Conservation (phyloP, 768 basidiomycete species). For the Boletus rex-veris region DNA sequence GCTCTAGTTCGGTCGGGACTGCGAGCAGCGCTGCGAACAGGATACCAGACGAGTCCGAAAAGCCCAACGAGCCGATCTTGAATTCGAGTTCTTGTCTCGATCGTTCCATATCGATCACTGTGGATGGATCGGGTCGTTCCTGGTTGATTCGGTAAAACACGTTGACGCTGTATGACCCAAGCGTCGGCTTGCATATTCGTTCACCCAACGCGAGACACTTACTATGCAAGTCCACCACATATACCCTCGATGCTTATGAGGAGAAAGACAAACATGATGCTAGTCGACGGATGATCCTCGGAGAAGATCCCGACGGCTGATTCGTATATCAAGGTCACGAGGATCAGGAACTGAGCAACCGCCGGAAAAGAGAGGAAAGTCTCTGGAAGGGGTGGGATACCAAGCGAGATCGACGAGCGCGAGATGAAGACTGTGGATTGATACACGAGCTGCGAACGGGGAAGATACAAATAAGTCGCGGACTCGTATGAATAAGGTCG, state of each 20-base stretch:
- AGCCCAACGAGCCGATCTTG: constrained; percentile 86
- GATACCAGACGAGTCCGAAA: constrained; percentile 77
- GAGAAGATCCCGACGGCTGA: constrained; percentile 66
- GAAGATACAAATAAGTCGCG: constrained; percentile 3
- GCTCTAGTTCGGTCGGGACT: constrained; percentile 55
- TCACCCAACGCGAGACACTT: constrained; percentile 23
- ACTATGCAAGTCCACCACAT: constrained; percentile 93
- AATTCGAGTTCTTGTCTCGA: constrained; percentile 80
- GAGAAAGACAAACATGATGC: constrained; percentile 63
- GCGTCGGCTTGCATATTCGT: neutral
- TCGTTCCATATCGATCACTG: constrained; percentile 51
- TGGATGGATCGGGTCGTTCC: constrained; percentile 50
- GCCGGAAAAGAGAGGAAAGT: constrained; percentile 72
- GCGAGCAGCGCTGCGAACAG: constrained; percentile 40
- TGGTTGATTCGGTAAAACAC: constrained; percentile 83
- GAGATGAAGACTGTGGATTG: constrained; percentile 92
- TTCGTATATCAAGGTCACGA: constrained; percentile 60
- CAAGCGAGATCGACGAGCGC: constrained; percentile 84
- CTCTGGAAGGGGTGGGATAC: constrained; percentile 73
- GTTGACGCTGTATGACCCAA: constrained; percentile 57
- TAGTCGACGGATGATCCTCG: constrained; percentile 39
- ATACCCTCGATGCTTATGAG: constrained; percentile 87
- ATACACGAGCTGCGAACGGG: constrained; percentile 60
- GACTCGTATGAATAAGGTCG: neutral
- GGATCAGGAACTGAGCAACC: constrained; percentile 62